Percentiles rank a stretch among this genome's conserved stretches.
These are phyloP conservation scores for Lycium barbarum DNA, from an alignment of 257 asterid species.

Conservation along the genomic window DNA sequence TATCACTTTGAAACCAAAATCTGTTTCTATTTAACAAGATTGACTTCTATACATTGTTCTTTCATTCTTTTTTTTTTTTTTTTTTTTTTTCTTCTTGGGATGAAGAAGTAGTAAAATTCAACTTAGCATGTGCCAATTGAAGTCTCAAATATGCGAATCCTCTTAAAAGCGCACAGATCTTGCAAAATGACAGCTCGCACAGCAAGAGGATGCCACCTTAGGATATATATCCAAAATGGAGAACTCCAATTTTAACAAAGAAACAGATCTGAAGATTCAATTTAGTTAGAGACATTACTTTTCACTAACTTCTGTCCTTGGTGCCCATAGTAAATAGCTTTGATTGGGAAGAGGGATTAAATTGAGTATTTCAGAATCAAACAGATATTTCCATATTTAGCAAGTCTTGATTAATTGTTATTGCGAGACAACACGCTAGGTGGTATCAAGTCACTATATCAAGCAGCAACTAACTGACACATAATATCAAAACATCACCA, in stretches of 20 bases:
- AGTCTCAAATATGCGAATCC: neutral
- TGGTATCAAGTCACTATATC: neutral
- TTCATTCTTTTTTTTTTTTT: neutral
- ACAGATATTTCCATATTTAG: neutral
- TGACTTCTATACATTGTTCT: neutral
- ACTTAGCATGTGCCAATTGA: neutral
- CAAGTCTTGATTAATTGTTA: conserved; percentile 5
- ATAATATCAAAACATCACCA: conserved; percentile 6
- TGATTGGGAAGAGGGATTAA: neutral
- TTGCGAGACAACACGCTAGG: conserved; percentile 2
- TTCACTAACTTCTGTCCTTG: neutral
- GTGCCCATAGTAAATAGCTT: neutral
- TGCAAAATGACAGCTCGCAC: neutral
- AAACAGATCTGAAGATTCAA: conserved; percentile 18
- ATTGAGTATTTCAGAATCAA: neutral
- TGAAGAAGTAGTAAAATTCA: neutral
- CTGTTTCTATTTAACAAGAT: neutral
- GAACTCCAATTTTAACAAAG: neutral
- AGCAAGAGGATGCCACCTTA: neutral
- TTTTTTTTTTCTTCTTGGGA: neutral
- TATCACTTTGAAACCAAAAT: neutral
- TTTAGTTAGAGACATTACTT: neutral
- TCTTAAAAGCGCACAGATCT: neutral
- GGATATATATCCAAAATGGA: neutral
- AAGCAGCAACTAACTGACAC: neutral